Conservation (phyloP, 1,139 yeast genomes). For the Pichia sp. region DNA sequence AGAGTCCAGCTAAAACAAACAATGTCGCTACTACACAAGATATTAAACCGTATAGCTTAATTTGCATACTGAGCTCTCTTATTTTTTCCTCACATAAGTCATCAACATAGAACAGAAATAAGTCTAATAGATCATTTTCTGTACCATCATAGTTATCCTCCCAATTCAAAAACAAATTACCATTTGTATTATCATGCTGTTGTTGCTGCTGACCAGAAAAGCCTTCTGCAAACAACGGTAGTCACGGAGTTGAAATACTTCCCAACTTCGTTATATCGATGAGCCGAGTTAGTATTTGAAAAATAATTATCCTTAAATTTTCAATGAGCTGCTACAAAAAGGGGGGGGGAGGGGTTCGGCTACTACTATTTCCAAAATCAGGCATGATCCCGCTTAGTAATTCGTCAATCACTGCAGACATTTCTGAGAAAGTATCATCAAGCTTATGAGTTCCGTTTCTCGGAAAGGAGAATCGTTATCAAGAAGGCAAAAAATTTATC, state of each 20-base stretch:
- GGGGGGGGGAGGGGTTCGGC: not conserved
- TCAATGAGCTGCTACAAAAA: not conserved
- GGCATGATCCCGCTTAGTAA: not conserved
- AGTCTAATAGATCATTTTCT: conserved; percentile 9
- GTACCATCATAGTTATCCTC: not conserved
- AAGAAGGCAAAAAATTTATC: not conserved
- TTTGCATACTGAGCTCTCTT: conserved; percentile 4
- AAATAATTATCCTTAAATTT: not conserved
- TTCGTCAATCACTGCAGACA: conserved; percentile 1
- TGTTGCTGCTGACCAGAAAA: not conserved
- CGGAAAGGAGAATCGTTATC: not conserved
- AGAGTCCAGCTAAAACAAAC: not conserved
- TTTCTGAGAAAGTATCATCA: not conserved
- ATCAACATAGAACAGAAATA: conserved; percentile 13
- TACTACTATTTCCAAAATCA: not conserved
- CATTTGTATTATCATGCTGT: not conserved
- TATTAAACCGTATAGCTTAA: conserved; percentile 9
- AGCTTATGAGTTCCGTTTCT: not conserved
- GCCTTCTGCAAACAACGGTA: not conserved
- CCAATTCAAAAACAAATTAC: not conserved
- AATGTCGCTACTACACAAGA: not conserved
- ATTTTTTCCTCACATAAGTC: conserved; percentile 14
- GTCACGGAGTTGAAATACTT: not conserved
- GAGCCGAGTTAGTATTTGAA: conserved; percentile 12
- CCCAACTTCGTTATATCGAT: not conserved